Percentiles rank a stretch among this genome's conserved stretches.
Evolutionary conservation across 2,329 filamentous ascomycete genomes (phyloP).

Genomic region (Ceratocystis colombiana): DNA sequence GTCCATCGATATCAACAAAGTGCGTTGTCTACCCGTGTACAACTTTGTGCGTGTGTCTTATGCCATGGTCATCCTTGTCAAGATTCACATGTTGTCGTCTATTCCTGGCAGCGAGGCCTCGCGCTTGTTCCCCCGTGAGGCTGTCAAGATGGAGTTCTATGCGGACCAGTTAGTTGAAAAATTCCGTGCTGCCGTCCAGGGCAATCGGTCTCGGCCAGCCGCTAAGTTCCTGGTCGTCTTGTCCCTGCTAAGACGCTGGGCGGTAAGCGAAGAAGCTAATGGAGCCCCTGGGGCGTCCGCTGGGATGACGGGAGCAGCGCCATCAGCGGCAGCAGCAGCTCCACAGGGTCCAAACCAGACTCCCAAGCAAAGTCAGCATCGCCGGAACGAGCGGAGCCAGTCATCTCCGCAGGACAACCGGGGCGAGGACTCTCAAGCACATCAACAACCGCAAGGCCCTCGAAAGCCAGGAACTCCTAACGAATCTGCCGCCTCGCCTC

Average conservation of each 20-base stretch:
- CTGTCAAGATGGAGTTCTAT: conserved; percentile 55
- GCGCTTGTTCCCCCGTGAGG: conserved; percentile 57
- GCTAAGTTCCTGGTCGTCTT: conserved; percentile 63
- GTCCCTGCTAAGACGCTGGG: conserved; percentile 61
- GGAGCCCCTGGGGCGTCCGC: neutral
- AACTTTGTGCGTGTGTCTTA: conserved; percentile 63
- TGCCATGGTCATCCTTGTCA: conserved; percentile 60
- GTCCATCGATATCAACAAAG: conserved; percentile 45
- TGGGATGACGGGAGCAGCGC: neutral
- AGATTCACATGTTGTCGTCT: conserved; percentile 59
- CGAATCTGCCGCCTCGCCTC: neutral
- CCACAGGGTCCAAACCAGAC: conserved; percentile 15
- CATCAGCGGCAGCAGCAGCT: neutral
- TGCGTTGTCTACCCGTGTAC: conserved; percentile 59
- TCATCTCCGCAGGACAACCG: neutral
- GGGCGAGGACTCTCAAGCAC: neutral
- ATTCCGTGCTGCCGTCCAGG: conserved; percentile 53
- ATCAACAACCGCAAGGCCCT: conserved; percentile 21
- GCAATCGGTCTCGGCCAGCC: conserved; percentile 54
- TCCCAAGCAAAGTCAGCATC: neutral
- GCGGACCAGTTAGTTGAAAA: conserved; percentile 60
- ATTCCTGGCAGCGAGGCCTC: conserved; percentile 55
- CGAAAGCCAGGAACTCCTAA: neutral
- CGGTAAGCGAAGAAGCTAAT: conserved; percentile 33
- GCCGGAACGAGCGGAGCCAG: neutral